phyloP scores from a whole-genome alignment of 2,329 filamentous ascomycete species.

The Dothideomycetidae sp. region DNA sequence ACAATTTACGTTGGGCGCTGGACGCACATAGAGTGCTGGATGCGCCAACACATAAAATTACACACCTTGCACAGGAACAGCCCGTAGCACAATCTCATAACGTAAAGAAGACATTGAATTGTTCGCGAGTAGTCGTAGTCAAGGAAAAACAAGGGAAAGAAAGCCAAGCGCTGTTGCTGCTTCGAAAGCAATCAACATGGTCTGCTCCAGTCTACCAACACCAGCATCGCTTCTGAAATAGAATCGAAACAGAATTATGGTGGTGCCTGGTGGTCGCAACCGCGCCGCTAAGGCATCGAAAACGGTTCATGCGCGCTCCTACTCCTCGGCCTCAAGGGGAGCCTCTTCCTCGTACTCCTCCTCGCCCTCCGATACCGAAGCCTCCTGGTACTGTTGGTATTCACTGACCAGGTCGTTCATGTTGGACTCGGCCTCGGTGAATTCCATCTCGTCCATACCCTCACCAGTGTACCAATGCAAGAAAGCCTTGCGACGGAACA shows the following conservation, averaged over 20 bases:
- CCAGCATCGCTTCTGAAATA: constrained; percentile 8
- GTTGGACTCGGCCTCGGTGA: constrained; percentile 99
- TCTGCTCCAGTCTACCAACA: constrained; percentile 7
- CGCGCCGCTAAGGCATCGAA: not conserved
- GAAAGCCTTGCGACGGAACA: constrained; percentile 99
- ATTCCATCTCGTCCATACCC: constrained; percentile 99
- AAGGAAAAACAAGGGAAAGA: constrained; percentile 9
- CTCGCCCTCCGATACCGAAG: constrained; percentile 90
- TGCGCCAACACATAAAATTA: too few species aligned
- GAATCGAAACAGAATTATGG: constrained; percentile 8
- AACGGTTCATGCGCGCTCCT: constrained; percentile 23
- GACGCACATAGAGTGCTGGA: too few species aligned
- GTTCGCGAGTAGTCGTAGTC: constrained; percentile 7
- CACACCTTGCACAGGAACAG: not conserved
- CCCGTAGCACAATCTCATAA: not conserved
- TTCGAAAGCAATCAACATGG: constrained; percentile 7
- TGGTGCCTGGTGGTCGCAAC: constrained; percentile 8
- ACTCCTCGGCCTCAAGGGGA: constrained; percentile 58
- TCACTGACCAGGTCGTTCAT: constrained; percentile 99
- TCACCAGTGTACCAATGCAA: constrained; percentile 99
- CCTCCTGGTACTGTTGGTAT: constrained; percentile 99
- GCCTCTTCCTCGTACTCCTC: constrained; percentile 87
- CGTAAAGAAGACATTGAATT: constrained; percentile 5
- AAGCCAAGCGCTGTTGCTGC: constrained; percentile 9
- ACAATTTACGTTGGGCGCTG: too few species aligned